Evolutionary conservation across 202 grass and related monocot species (phyloP), one percentile per base, ranked within the genome.

Genomic region (Zizania palustris): DNA sequence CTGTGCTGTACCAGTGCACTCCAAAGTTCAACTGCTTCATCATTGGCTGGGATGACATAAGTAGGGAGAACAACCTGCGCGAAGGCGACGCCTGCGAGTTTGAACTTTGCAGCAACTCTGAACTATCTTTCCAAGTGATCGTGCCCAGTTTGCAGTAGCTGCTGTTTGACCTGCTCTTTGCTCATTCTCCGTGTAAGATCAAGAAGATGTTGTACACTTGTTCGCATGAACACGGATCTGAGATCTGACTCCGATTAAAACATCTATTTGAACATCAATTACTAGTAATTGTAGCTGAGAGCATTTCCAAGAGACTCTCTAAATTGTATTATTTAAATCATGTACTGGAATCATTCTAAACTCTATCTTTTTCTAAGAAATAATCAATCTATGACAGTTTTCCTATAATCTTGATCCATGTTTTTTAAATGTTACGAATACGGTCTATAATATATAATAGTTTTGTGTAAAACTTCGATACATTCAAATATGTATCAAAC

Each of bases 71-170:
- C 82, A 36, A 67, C 43, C 67, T 85, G 60, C 42, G n/a, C 0
- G 41, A 80, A 72, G 87, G 85, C 1, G 78, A 88, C 61, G 39
- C 45, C 16, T 93, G 87, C 64, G 84, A 83, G 61, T 87, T 93
- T 28, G 66, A 90, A 59, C 45, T 87, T 51, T 63, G 15, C 9
- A n/a, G 49, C 8, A 43, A 80, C 8, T 45, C 67, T 43, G 74
- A 86, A 46, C 34, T 74, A 3, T 57, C 53, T 44, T 65, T 93
- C 76, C 81, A 84, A 41, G 78, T 78, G 74, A 4, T 20, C 4
- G 11, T 67, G 73, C 75, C 74, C 56, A 60, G 3, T 54, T 10
- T 11, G 57, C 46, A 66, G 66, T 40, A 63, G 62, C 19, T 65
- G 60, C 13, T 43, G 2, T 14, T 62, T 67, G 16, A 15, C 18